Evolutionary conservation across 768 basidiomycete species (phyloP), one percentile per base, ranked within the genome.

Genomic region (Calocybe gangraenosa): DNA sequence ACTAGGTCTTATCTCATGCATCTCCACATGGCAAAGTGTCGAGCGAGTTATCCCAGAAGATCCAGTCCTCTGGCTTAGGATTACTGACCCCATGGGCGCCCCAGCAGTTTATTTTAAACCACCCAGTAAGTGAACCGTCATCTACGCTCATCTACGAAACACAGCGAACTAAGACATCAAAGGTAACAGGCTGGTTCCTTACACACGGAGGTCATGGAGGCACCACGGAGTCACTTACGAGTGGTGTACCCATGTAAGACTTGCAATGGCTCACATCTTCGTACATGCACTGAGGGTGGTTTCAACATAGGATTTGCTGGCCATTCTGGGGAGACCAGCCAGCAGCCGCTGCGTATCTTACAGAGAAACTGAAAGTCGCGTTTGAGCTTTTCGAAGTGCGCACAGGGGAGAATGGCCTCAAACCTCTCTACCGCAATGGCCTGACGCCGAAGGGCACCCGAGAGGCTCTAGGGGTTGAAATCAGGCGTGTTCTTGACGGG

Each of bases 141-240:
- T n/a, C n/a, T n/a, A n/a, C n/a, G n/a, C n/a, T n/a, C n/a, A n/a
- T n/a, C n/a, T n/a, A n/a, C n/a, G n/a, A n/a, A n/a, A n/a, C n/a
- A n/a, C n/a, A n/a, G n/a, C n/a, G n/a, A n/a, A n/a, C n/a, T n/a
- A n/a, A 28, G 20, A 18, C 14, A 22, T 22, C 30, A 20, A 43
- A 56, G 56, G 57, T 47, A 10, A 60, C 57, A 25, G 59, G 59
- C 3, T 60, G 55, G 55, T 56, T 57, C 34, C 21, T 60, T 25
- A 52, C 41, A 1, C 59, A 58, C 32, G 44, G 57, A 9, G 59
- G 59, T 22, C 55, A 58, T 18, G 54, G 52, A 2, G 44, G 53
- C 11, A 38, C 58, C 17, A 51, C 45, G n/a, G 59, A 60, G 40
- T 47, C 59, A 8, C 44, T 60, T 9, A 21, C 20, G 8, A 43